Evolutionary conservation across 352 stramenopile genomes (phyloP).

Genomic region (Plasmopara halstedii): DNA sequence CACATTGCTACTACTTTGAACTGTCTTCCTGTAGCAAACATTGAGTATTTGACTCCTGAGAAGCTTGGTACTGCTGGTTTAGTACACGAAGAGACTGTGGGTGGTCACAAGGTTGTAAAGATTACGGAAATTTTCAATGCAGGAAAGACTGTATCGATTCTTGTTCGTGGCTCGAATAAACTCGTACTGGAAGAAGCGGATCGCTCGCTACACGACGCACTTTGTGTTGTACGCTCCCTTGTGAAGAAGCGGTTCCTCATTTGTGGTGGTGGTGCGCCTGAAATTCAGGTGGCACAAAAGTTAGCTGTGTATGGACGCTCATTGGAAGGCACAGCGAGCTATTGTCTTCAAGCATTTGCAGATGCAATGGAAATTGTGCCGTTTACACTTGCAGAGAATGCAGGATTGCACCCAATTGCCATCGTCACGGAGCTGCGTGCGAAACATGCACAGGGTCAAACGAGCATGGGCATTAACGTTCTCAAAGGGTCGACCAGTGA

Average conservation of each 20-base stretch:
- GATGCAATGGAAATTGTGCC: slow-evolving; percentile 98
- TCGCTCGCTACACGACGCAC: slow-evolving; percentile 97
- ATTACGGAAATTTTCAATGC: slow-evolving; percentile 95
- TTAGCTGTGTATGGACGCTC: slow-evolving; percentile 91
- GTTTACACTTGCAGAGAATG: slow-evolving; percentile 99
- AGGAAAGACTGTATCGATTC: slow-evolving; percentile 95
- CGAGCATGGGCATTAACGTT: slow-evolving; percentile 95
- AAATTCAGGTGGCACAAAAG: slow-evolving; percentile 94
- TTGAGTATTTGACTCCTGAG: slow-evolving; percentile 95
- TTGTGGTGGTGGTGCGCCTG: slow-evolving; percentile 94
- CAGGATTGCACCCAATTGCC: slow-evolving; percentile 96
- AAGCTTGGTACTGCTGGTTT: slow-evolving; percentile 94
- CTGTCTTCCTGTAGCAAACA: slow-evolving; percentile 96
- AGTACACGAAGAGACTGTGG: slow-evolving; percentile 95
- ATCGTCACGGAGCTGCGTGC: slow-evolving; percentile 96
- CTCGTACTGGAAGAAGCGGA: slow-evolving; percentile 98
- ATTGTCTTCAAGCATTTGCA: slow-evolving; percentile 96
- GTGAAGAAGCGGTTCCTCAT: slow-evolving; percentile 99
- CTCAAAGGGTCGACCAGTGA: slow-evolving; percentile 93
- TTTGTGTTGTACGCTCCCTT: slow-evolving; percentile 96
- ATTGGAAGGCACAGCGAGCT: slow-evolving; percentile 91
- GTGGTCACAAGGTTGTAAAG: slow-evolving; percentile 97
- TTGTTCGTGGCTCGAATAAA: slow-evolving; percentile 98
- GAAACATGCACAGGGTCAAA: slow-evolving; percentile 90
- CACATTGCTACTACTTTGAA: slow-evolving; percentile 97